Evolutionary conservation across 192 early-diverging fungal genomes (phyloP).

Genomic region (Umbelopsis ramanniana): DNA sequence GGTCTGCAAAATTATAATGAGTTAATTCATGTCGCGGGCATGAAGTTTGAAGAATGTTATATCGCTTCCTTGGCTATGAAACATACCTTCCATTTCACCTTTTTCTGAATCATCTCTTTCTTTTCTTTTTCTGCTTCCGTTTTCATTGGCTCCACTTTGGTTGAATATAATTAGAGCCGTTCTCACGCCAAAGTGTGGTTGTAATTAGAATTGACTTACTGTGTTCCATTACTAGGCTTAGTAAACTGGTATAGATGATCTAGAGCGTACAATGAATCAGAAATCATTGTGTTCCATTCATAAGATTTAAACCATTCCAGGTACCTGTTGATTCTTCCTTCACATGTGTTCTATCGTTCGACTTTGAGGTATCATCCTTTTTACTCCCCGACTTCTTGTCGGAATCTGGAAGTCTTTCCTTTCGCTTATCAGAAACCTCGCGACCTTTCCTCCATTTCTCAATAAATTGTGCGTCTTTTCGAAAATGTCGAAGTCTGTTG

Average conservation of each 20-base stretch:
- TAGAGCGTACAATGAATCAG: neutral
- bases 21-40: neutral
- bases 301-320: too few relatives aligned
- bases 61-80: neutral
- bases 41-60: too few relatives aligned
- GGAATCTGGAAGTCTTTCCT: slow-evolving; percentile 23
- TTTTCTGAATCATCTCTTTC: neutral
- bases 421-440: slow-evolving; percentile 12
- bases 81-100: neutral
- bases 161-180: neutral
- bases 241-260: slow-evolving; percentile 4
- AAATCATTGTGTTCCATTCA: neutral
- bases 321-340: slow-evolving; percentile 18
- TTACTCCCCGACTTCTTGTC: slow-evolving; percentile 23
- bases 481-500: slow-evolving; percentile 21
- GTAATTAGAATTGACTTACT: neutral
- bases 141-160: neutral
- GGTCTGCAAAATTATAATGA: neutral
- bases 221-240: neutral
- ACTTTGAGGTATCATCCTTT: slow-evolving; percentile 8
- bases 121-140: neutral
- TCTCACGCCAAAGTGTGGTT: neutral
- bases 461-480: slow-evolving; percentile 13
- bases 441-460: slow-evolving; percentile 21
- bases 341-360: neutral